These are phyloP conservation scores for Paracoccidioides brasiliensis DNA, from an alignment of 2,329 filamentous ascomycete species.

Conservation along the genomic window DNA sequence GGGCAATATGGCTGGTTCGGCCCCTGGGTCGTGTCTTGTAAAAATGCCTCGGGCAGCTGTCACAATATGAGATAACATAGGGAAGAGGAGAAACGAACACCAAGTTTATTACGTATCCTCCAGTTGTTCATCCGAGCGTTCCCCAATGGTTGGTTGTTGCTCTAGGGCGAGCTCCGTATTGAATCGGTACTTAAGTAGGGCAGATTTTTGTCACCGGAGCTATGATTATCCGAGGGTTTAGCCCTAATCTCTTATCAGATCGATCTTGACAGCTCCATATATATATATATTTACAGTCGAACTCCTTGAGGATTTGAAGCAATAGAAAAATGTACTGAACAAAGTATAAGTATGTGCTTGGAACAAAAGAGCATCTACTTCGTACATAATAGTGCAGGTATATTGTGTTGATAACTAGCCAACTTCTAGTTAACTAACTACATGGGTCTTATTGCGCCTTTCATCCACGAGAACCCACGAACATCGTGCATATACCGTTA, in stretches of 20 bases:
- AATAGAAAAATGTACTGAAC: too few relatives aligned
- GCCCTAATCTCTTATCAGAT: slow-evolving; percentile 2
- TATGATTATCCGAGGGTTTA: slow-evolving; percentile 3
- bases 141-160: neutral
- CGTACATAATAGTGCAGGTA: neutral
- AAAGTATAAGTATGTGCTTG: neutral
- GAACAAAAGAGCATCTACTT: neutral
- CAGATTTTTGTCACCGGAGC: slow-evolving; percentile 1
- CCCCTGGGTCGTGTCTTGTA: slow-evolving; percentile 20
- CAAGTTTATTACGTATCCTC: neutral
- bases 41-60: slow-evolving; percentile 32
- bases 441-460: neutral
- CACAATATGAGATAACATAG: slow-evolving; percentile 32
- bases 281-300: too few relatives aligned
- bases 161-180: neutral
- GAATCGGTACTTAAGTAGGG: neutral
- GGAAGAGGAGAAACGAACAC: slow-evolving; percentile 6
- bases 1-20: slow-evolving; percentile 1
- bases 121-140: neutral
- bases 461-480: too few relatives aligned
- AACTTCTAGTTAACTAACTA: neutral
- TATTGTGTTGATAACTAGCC: neutral
- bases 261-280: neutral
- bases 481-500: too few relatives aligned
- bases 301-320: too few relatives aligned